A percentile compares a stretch with the other conserved stretches of the same genome.
Evolutionary conservation across 2,329 filamentous ascomycete genomes (phyloP).

Genomic region (Aspergillus oerlinghausenensis): DNA sequence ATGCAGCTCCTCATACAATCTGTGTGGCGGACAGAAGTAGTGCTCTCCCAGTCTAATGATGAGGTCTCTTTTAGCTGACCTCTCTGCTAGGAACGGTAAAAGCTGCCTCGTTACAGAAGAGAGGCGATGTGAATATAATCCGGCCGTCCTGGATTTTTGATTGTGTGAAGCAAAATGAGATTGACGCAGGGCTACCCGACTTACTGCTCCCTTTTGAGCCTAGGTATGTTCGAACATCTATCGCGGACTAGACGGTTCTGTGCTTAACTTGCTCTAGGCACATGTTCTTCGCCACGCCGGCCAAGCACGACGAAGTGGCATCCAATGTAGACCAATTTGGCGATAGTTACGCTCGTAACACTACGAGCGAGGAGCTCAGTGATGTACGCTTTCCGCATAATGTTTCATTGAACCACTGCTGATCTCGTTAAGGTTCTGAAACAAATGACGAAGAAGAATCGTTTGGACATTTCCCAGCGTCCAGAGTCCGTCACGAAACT

Average conservation of each 20-base stretch:
- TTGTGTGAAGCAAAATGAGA: constrained; percentile 60
- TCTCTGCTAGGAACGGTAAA: constrained; percentile 57
- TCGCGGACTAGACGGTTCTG: constrained; percentile 29
- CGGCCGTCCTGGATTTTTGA: constrained; percentile 79
- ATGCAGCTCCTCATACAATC: constrained; percentile 58
- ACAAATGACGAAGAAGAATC: constrained; percentile 30
- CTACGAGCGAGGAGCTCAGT: constrained; percentile 59
- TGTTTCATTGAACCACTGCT: not conserved
- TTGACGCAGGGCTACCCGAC: constrained; percentile 49
- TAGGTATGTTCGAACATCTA: constrained; percentile 25
- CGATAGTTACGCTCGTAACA: constrained; percentile 76
- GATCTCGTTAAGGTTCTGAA: constrained; percentile 32
- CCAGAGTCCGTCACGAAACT: constrained; percentile 52
- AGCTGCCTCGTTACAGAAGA: constrained; percentile 76
- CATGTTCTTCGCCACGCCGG: constrained; percentile 64
- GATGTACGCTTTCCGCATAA: constrained; percentile 24
- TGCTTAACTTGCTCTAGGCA: constrained; percentile 47
- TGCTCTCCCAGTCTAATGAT: not conserved
- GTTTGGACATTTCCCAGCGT: constrained; percentile 39
- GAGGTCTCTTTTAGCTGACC: constrained; percentile 7
- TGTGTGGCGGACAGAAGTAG: constrained; percentile 72
- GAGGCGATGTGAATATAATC: constrained; percentile 66
- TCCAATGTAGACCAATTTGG: constrained; percentile 69
- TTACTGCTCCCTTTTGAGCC: constrained; percentile 63
- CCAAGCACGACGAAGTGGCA: constrained; percentile 51